Conservation (phyloP, 1,139 yeast species). For the Zygoascus sp. region DNA sequence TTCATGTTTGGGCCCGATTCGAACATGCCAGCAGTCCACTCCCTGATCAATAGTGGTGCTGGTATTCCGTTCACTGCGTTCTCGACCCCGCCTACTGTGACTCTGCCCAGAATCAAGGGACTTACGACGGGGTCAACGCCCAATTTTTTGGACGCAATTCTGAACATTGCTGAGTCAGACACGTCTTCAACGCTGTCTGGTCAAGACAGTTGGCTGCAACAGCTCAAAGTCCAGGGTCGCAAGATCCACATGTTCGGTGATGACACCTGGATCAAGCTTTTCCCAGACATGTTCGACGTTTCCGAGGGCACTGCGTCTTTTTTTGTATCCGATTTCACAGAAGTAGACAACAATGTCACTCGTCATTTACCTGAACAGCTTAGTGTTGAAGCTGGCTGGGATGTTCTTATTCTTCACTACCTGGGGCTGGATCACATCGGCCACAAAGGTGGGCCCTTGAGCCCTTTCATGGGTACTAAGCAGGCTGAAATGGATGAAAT, state of each 20-base stretch:
- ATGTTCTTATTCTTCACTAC: constrained; percentile 80
- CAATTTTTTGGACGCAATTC: constrained; percentile 88
- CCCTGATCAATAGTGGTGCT: constrained; percentile 55
- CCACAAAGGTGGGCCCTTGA: constrained; percentile 88
- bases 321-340: constrained; percentile 89
- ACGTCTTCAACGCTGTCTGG: constrained; percentile 64
- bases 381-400: constrained; percentile 52
- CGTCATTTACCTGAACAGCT: constrained; percentile 68
- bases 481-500: constrained; percentile 82
- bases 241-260: constrained; percentile 86
- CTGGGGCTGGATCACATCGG: constrained; percentile 96
- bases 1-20: constrained; percentile 62
- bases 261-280: constrained; percentile 93
- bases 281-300: constrained; percentile 60
- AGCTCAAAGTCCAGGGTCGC: constrained; percentile 45
- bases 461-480: constrained; percentile 72
- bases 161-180: constrained; percentile 92
- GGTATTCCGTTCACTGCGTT: constrained; percentile 89
- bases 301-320: constrained; percentile 90
- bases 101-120: constrained; percentile 89
- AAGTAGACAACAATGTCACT: constrained; percentile 90
- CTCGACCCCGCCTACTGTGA: constrained; percentile 95
- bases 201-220: constrained; percentile 86
- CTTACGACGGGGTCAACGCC: constrained; percentile 93
- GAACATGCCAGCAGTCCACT: constrained; percentile 63